Evolutionary conservation across 495 filamentous ascomycete genomes (phyloP).

Genomic region (Friedmanniomyces simplex): DNA sequence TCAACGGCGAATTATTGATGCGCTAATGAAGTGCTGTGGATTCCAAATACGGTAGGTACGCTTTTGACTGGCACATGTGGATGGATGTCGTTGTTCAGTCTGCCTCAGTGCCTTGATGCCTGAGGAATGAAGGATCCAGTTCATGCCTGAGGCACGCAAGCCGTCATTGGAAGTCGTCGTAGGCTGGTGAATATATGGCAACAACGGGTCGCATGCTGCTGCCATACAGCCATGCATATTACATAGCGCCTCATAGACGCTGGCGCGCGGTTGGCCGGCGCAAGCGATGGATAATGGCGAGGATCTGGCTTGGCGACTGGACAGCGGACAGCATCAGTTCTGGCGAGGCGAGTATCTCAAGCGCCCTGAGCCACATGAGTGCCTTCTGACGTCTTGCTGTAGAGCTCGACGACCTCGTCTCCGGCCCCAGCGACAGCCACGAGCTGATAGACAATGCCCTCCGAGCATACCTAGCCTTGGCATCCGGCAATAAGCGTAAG

Average conservation of each 20-base stretch:
- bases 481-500: slow-evolving; percentile 61
- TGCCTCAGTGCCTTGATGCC: too few relatives aligned
- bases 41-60: too few relatives aligned
- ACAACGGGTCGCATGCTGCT: not conserved
- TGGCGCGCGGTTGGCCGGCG: slow-evolving; percentile 19
- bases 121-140: too few relatives aligned
- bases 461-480: slow-evolving; percentile 71
- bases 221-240: slow-evolving; percentile 1
- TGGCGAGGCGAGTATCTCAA: slow-evolving; percentile 62
- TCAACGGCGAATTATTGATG: too few relatives aligned
- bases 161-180: too few relatives aligned
- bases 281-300: slow-evolving; percentile 41
- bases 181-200: too few relatives aligned
- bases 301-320: slow-evolving; percentile 56
- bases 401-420: slow-evolving; percentile 79
- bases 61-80: too few relatives aligned
- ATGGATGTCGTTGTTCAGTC: too few relatives aligned
- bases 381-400: not conserved
- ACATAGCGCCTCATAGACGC: slow-evolving; percentile 6
- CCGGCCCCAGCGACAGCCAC: slow-evolving; percentile 59
- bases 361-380: not conserved
- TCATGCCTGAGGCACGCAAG: too few relatives aligned
- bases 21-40: too few relatives aligned
- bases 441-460: slow-evolving; percentile 78
- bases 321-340: slow-evolving; percentile 75